A percentile compares a stretch with the other conserved stretches of the same genome.
Conservation (phyloP, 768 basidiomycete genomes). For the Dendrothele bispora region DNA sequence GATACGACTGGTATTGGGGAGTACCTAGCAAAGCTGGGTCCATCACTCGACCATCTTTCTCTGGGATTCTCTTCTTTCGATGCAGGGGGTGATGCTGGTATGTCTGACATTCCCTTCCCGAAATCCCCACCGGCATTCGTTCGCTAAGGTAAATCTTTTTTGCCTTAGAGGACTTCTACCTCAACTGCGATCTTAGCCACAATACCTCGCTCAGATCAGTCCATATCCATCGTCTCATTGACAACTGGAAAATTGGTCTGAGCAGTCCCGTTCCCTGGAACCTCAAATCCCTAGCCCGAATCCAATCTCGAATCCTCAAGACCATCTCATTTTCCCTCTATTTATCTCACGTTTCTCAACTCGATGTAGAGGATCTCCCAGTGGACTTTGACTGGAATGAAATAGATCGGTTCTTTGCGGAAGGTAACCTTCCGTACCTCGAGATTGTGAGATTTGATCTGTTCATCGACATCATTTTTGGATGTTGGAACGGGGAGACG, state of each 20-base stretch:
- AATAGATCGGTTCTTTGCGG: neutral
- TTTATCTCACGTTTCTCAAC: neutral
- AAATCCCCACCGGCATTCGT: too few relatives aligned
- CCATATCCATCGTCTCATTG: neutral
- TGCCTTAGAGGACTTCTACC: slow-evolving; percentile 4
- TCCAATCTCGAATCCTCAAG: neutral
- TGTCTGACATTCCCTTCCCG: neutral
- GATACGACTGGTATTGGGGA: slow-evolving; percentile 6
- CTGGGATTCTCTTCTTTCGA: slow-evolving; percentile 13
- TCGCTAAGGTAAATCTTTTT: neutral
- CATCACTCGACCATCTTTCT: neutral
- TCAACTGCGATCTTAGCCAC: neutral
- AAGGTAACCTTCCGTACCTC: too few relatives aligned
- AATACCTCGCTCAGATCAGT: neutral
- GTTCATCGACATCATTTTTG: too few relatives aligned
- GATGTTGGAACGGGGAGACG: too few relatives aligned
- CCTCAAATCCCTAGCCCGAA: neutral
- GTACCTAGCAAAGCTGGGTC: slow-evolving; percentile 2
- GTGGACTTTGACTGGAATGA: neutral
- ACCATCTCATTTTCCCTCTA: slow-evolving; percentile 1
- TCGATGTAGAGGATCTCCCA: neutral
- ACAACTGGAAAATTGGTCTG: neutral
- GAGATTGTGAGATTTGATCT: too few relatives aligned
- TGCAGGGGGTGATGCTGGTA: slow-evolving; percentile 13
- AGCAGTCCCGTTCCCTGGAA: slow-evolving; percentile 2